phyloP scores from a whole-genome alignment of 192 early-diverging fungal genomes.

The Podila horticola region DNA sequence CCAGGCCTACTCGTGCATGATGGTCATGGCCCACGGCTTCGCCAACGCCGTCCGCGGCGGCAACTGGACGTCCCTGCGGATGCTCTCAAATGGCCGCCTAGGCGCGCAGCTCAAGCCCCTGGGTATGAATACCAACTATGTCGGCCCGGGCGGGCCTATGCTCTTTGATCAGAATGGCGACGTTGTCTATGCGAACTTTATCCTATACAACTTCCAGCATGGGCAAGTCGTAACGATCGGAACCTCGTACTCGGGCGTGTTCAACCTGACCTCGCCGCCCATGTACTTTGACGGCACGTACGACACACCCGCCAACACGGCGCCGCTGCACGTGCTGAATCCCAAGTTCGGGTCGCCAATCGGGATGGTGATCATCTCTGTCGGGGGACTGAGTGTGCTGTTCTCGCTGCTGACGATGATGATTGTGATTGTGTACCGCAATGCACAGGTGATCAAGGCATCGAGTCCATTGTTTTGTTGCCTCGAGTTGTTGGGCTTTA shows the following conservation, averaged over 20 bases:
- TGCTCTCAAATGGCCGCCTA: constrained; percentile 47
- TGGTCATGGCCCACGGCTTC: constrained; percentile 59
- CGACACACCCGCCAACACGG: constrained; percentile 54
- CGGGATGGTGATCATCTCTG: constrained; percentile 47
- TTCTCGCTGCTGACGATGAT: constrained; percentile 50
- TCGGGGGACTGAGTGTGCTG: constrained; percentile 43
- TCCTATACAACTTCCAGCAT: constrained; percentile 54
- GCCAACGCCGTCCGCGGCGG: constrained; percentile 33
- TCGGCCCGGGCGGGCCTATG: constrained; percentile 60
- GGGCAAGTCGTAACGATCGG: constrained; percentile 45
- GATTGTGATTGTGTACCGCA: constrained; percentile 47
- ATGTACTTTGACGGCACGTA: constrained; percentile 60
- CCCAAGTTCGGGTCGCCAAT: constrained; percentile 51
- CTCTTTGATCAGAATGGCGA: constrained; percentile 57
- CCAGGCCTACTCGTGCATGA: constrained; percentile 65
- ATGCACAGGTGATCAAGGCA: constrained; percentile 59
- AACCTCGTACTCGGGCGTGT: constrained; percentile 42
- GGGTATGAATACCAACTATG: constrained; percentile 60
- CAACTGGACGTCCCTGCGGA: constrained; percentile 40
- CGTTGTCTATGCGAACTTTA: constrained; percentile 58
- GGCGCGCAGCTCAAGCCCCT: constrained; percentile 42
- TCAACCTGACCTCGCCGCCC: constrained; percentile 46
- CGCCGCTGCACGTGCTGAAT: constrained; percentile 52
- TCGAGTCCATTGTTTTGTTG: constrained; percentile 64
- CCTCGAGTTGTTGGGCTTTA: constrained; percentile 59